Percentiles rank a stretch among this genome's conserved stretches.
Conservation (phyloP, 2,329 filamentous ascomycete genomes). For the Pezicula radicicola region DNA sequence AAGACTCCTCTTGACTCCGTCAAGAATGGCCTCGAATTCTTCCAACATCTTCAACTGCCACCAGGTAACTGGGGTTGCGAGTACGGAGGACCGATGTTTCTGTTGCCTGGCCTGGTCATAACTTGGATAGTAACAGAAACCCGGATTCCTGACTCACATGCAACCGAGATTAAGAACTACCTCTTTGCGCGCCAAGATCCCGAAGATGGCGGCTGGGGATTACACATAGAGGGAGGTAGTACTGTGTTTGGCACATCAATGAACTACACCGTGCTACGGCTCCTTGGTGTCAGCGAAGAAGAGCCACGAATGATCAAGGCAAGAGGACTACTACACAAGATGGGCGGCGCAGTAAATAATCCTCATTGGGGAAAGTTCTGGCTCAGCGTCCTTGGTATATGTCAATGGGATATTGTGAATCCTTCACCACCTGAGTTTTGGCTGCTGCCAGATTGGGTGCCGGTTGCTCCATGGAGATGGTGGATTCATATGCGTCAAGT, state of each 20-base stretch:
- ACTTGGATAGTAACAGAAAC: constrained; percentile 88
- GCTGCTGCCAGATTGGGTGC: constrained; percentile 88
- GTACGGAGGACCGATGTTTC: constrained; percentile 96
- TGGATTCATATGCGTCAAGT: constrained; percentile 99
- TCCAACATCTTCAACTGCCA: constrained; percentile 82
- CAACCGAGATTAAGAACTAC: constrained; percentile 89
- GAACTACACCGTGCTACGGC: constrained; percentile 79
- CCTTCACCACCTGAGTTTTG: constrained; percentile 91
- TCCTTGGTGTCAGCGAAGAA: constrained; percentile 80
- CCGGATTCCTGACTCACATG: constrained; percentile 74
- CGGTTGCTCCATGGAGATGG: constrained; percentile 89
- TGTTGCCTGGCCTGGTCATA: constrained; percentile 81
- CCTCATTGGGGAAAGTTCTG: constrained; percentile 99
- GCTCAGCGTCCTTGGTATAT: constrained; percentile 80
- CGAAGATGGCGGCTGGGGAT: constrained; percentile 92
- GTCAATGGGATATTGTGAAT: constrained; percentile 90
- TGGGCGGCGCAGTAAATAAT: constrained; percentile 78
- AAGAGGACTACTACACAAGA: constrained; percentile 73
- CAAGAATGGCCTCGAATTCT: constrained; percentile 81
- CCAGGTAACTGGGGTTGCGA: constrained; percentile 96
- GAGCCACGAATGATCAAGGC: constrained; percentile 85
- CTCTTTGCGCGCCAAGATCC: constrained; percentile 81
- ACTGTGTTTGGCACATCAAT: constrained; percentile 86
- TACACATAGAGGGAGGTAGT: constrained; percentile 92
- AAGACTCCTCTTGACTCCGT: constrained; percentile 74